Evolutionary conservation across 1,284 basidiomycete species (phyloP), one percentile per base, ranked within the genome.

Genomic region (Mycocalia duriaeana): DNA sequence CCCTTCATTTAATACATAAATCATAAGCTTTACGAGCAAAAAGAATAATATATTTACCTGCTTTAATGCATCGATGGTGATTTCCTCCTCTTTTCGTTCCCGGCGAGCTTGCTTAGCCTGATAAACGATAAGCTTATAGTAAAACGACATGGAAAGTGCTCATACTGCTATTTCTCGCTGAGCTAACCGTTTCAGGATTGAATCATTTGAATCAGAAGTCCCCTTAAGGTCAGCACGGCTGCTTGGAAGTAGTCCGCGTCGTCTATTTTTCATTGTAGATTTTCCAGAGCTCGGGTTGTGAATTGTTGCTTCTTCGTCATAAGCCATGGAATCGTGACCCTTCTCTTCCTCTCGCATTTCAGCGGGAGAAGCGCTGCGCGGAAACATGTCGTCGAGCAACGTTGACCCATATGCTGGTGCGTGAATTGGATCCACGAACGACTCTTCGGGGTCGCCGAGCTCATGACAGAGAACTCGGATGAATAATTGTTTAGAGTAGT

Each of bases 401-500:
- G 20, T 34, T 11, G 44, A 45, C 11, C 39, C 39, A 9, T 24
- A 18, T 22, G 44, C 41, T 26, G 49, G 45, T 13, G 48, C 34
- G 18, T 48, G 48, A 6, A 47, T 49, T 14, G 47, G 49, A 51
- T 38, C 60, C 53, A 11, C 55, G 45, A 16, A 48, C 25, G n/a
- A n/a, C 3, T 51, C 42, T 31, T 57, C 50, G 16, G 57, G 47
- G 5, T 61, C 58, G 8, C 56, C 63, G 25, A 83, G 66, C 25
- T 76, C 71, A 54, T 87, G 84, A 49, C 76, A 76, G 20, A 86
- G 67, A 16, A 85, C 63, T 16, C 79, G 77, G n/a, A 86, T 63
- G 63, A 87, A 87, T 19, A 86, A 69, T 55, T 87, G 85, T 44
- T 75, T 71, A 2, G 61, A 54, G 62, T 82, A 87, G 59, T 86